Evolutionary conservation across 768 basidiomycete species (phyloP), one percentile per base, ranked within the genome.

Genomic region (Rubroboletus satanas): DNA sequence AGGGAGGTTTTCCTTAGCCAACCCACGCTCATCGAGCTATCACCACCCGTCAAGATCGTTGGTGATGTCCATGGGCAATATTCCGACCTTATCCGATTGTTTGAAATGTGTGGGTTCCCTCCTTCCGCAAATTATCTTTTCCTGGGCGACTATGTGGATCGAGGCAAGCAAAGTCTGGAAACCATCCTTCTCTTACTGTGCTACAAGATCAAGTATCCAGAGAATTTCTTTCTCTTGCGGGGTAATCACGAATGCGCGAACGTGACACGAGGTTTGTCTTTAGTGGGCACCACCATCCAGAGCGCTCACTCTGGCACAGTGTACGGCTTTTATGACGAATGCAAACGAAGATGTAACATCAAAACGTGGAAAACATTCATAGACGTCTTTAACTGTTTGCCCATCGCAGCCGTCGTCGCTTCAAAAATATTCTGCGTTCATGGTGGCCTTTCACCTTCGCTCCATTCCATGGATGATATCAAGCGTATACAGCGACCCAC

Each of bases 301-400:
- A 36, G 18, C 45, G 35, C 61, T 72, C 32, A 69, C 51, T 18
- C 35, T 57, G 29, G 7, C 45, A 18, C 33, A 98, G 97, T 98
- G 21, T 99, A 99, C 66, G 97, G 97, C 28, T 99, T 99, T 76
- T 99, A 99, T 73, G 97, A 98, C 75, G 97, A 99, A 75, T 99
- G 97, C 80, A 99, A 99, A 76, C 87, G 97, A 68, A 84, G 97
- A 60, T 97, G 94, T 80, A 98, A 96, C 72, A 93, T 98, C 80
- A 99, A 98, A 78, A 95, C 92, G 28, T 99, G 97, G 97, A 98
- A 96, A 76, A 95, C 93, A 2, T 98, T 99, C 73, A 92, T 98
- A 71, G 97, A 99, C 75, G 96, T 98, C 55, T 99, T 99, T 83
- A 98, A 99, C 74, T 95, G 94, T 66, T 83, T 99, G 12, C 97